phyloP scores from a whole-genome alignment of 2,329 filamentous ascomycete genomes.

The Nakataea oryzae region DNA sequence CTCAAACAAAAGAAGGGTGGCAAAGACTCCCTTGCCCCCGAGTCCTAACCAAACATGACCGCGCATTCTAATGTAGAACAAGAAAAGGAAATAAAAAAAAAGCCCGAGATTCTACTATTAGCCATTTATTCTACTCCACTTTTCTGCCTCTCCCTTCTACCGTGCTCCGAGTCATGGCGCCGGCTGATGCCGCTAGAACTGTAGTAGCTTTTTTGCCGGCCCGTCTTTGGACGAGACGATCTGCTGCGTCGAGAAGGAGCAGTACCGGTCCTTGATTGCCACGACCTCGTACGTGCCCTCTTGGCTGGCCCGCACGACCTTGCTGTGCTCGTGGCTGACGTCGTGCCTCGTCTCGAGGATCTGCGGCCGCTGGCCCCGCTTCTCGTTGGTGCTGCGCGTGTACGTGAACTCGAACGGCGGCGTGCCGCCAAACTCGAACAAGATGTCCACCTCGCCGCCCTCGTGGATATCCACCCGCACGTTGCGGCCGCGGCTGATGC shows the following conservation, averaged over 20 bases:
- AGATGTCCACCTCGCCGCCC: constrained; percentile 83
- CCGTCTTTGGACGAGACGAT: constrained; percentile 29
- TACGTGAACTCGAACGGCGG: constrained; percentile 98
- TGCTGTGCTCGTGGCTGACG: constrained; percentile 68
- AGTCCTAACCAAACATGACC: background rate
- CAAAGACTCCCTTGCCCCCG: background rate
- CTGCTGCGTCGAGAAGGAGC: constrained; percentile 71
- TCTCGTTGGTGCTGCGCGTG: constrained; percentile 78
- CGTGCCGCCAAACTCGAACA: constrained; percentile 91
- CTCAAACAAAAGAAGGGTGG: too few relatives aligned
- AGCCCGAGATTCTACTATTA: background rate
- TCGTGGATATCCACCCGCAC: constrained; percentile 90
- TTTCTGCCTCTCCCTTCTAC: background rate
- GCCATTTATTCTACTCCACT: background rate
- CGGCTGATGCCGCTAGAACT: constrained; percentile 5
- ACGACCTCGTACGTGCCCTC: constrained; percentile 98
- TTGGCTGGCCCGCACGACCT: constrained; percentile 75
- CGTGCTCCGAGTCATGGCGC: background rate
- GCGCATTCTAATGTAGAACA: background rate
- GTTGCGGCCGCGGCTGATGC: constrained; percentile 74
- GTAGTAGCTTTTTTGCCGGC: constrained; percentile 20
- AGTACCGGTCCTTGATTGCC: constrained; percentile 87
- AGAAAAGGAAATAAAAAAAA: background rate
- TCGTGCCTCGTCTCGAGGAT: constrained; percentile 89
- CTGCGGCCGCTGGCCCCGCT: constrained; percentile 60